phyloP scores from a whole-genome alignment of 169 alveolate species.

The Pseudocohnilembus persalinus region DNA sequence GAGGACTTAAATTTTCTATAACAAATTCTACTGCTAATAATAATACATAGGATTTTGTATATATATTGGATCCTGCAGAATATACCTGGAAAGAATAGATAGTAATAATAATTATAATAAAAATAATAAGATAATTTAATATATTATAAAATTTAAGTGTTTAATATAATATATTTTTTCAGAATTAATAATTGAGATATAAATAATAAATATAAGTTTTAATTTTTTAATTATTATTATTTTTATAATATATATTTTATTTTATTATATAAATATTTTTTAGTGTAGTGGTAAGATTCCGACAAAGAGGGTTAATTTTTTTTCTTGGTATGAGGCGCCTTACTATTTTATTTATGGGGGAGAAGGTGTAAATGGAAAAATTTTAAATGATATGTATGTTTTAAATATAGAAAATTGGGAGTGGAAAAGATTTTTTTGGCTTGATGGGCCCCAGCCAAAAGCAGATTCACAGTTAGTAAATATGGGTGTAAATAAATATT shows the following conservation, averaged over 20 bases:
- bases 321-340: constrained; percentile 47
- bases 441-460: constrained; percentile 42
- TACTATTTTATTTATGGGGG: constrained; percentile 43
- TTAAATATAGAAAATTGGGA: constrained; percentile 36
- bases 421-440: constrained; percentile 47
- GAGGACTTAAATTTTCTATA: background rate
- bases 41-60: background rate
- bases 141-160: constrained; percentile 18
- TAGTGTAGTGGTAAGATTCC: constrained; percentile 40
- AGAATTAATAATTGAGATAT: constrained; percentile 11
- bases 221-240: background rate
- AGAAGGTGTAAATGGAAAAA: constrained; percentile 19
- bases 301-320: constrained; percentile 22
- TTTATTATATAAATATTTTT: background rate
- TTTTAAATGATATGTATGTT: constrained; percentile 40
- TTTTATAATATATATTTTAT: background rate
- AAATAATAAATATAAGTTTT: constrained; percentile 26
- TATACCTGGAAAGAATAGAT: background rate
- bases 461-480: constrained; percentile 28
- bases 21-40: background rate
- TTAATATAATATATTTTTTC: constrained; percentile 15
- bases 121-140: too few relatives aligned
- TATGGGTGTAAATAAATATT: constrained; percentile 30
- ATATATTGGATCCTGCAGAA: background rate
- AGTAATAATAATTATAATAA: too few relatives aligned